Conservation (phyloP, 1,139 yeast genomes). For the Saccharomyces hybrid region DNA sequence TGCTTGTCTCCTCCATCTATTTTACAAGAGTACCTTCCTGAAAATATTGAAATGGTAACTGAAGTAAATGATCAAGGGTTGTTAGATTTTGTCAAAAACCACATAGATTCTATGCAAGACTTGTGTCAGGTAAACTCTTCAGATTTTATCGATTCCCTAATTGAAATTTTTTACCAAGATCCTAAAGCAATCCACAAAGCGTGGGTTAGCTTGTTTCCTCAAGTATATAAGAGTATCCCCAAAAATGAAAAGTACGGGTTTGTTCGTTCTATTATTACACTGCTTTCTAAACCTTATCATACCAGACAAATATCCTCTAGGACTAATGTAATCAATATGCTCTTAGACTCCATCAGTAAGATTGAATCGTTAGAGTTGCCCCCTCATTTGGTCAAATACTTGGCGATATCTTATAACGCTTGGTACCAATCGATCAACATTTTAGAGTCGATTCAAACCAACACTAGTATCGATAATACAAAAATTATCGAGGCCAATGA, state of each 20-base stretch:
- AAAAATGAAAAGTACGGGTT: slow-evolving; percentile 78
- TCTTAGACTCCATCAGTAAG: slow-evolving; percentile 71
- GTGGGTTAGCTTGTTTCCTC: slow-evolving; percentile 81
- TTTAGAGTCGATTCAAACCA: slow-evolving; percentile 65
- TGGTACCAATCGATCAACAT: slow-evolving; percentile 88
- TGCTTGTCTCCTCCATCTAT: slow-evolving; percentile 49
- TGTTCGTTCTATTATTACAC: slow-evolving; percentile 65
- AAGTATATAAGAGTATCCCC: slow-evolving; percentile 65
- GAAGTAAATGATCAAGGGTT: slow-evolving; percentile 21
- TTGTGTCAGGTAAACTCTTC: slow-evolving; percentile 46
- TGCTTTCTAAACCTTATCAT: slow-evolving; percentile 86
- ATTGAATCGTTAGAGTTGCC: slow-evolving; percentile 78
- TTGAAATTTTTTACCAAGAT: slow-evolving; percentile 77
- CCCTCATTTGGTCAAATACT: slow-evolving; percentile 84
- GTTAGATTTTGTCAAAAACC: slow-evolving; percentile 41
- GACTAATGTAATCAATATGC: slow-evolving; percentile 80
- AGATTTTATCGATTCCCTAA: slow-evolving; percentile 59
- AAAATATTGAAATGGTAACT: slow-evolving; percentile 5
- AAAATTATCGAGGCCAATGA: slow-evolving; percentile 79
- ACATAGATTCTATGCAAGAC: slow-evolving; percentile 43
- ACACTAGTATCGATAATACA: slow-evolving; percentile 58
- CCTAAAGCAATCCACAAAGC: slow-evolving; percentile 73
- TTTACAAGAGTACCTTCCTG: slow-evolving; percentile 36
- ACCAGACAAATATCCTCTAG: slow-evolving; percentile 78
- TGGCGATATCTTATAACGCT: slow-evolving; percentile 79